A percentile compares a stretch with the other conserved stretches of the same genome.
These are phyloP conservation scores for Fusarium armeniacum DNA, from an alignment of 2,329 filamentous ascomycete genomes.

Conservation along the genomic window DNA sequence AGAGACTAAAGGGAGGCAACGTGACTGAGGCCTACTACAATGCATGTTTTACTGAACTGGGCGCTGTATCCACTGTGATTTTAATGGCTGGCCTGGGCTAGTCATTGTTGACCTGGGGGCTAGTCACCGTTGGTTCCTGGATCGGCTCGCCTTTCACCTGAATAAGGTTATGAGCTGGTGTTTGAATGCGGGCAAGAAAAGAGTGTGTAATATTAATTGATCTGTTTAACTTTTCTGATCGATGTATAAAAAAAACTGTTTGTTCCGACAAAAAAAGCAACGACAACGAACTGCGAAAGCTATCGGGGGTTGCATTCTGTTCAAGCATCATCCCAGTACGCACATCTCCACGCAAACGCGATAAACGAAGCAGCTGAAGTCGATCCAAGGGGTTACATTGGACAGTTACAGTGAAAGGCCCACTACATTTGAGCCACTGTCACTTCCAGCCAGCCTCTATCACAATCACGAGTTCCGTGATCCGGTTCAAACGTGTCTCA, in stretches of 20 bases:
- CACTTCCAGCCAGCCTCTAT: constrained; percentile 17
- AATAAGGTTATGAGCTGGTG: not conserved
- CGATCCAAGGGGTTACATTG: constrained; percentile 7
- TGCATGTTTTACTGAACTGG: constrained; percentile 2
- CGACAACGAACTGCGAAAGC: not conserved
- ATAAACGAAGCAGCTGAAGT: constrained; percentile 34
- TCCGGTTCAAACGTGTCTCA: not conserved
- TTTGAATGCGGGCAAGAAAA: not conserved
- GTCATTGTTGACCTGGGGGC: too few relatives aligned
- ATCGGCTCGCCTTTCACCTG: not conserved
- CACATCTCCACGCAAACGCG: constrained; percentile 16
- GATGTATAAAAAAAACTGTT: not conserved
- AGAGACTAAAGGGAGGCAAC: not conserved
- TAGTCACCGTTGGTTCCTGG: constrained; percentile 27
- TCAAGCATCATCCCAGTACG: constrained; percentile 17
- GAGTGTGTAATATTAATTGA: not conserved
- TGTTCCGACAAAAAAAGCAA: not conserved
- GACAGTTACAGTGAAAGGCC: not conserved
- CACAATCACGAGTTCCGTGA: not conserved
- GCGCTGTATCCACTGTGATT: constrained; percentile 11
- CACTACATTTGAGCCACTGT: not conserved
- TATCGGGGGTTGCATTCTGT: not conserved
- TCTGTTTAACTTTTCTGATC: not conserved
- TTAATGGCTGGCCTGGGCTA: constrained; percentile 1
- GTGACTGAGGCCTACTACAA: not conserved